Percentiles rank a stretch among this genome's conserved stretches.
phyloP scores from a whole-genome alignment of 2,329 filamentous ascomycete genomes.

The Aspergillus intermedius region DNA sequence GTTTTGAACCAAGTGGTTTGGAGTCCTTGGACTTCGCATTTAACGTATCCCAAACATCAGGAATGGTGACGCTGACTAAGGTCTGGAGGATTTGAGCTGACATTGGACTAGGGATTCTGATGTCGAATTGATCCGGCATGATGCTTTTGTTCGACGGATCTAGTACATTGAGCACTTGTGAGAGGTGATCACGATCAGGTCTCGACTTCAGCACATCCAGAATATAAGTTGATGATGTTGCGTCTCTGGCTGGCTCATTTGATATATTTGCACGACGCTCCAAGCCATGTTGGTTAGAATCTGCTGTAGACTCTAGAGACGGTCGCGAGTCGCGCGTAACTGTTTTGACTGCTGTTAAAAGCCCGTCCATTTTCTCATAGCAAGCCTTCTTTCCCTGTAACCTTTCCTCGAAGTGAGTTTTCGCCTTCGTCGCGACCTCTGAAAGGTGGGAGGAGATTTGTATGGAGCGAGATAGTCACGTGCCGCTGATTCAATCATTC shows the following conservation, averaged over 20 bases:
- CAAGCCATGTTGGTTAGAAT: slow-evolving; percentile 2
- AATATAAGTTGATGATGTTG: slow-evolving; percentile 24
- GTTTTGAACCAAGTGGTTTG: slow-evolving; percentile 14
- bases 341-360: slow-evolving; percentile 35
- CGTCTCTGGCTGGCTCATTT: slow-evolving; percentile 11
- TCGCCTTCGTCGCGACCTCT: too few relatives aligned
- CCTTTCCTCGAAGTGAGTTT: background rate
- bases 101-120: slow-evolving; percentile 58
- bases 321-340: slow-evolving; percentile 18
- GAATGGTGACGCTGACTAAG: slow-evolving; percentile 66
- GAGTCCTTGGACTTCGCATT: slow-evolving; percentile 20
- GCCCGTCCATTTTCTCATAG: slow-evolving; percentile 28
- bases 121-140: slow-evolving; percentile 42
- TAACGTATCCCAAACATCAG: slow-evolving; percentile 72
- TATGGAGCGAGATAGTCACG: slow-evolving; percentile 22
- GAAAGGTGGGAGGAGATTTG: slow-evolving; percentile 12
- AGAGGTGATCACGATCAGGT: slow-evolving; percentile 31
- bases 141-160: slow-evolving; percentile 25
- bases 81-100: slow-evolving; percentile 69
- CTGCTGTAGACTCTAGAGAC: slow-evolving; percentile 11
- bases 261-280: slow-evolving; percentile 7
- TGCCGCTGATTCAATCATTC: slow-evolving; percentile 12
- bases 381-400: background rate
- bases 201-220: slow-evolving; percentile 35
- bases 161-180: slow-evolving; percentile 25